These are phyloP conservation scores for Globisporangium megalacanthum DNA, from an alignment of 352 stramenopile species.

Conservation along the genomic window DNA sequence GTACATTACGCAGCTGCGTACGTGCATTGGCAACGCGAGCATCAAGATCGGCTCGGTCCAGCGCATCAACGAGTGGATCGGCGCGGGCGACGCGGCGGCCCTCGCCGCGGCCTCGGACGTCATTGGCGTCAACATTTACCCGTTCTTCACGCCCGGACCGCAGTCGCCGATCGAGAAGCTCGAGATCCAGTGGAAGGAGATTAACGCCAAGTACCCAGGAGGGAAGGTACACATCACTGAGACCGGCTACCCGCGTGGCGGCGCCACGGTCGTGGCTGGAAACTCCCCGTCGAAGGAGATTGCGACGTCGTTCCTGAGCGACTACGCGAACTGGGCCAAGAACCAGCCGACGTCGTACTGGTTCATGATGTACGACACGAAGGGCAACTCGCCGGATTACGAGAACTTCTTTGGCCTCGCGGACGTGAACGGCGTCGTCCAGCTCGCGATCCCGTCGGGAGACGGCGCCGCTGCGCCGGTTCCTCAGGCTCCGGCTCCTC, in stretches of 20 bases:
- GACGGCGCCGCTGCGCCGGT: conserved; percentile 6
- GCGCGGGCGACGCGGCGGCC: conserved; percentile 17
- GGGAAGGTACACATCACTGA: conserved; percentile 33
- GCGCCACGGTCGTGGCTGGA: conserved; percentile 7
- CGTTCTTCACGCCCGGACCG: conserved; percentile 32
- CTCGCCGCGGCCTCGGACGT: conserved; percentile 29
- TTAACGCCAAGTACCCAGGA: conserved; percentile 26
- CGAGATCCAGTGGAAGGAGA: conserved; percentile 24
- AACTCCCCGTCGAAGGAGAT: conserved; percentile 25
- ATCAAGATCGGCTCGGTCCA: conserved; percentile 56
- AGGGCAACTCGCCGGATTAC: conserved; percentile 24
- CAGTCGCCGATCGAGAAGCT: conserved; percentile 32
- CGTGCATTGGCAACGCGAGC: conserved; percentile 25
- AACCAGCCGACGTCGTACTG: conserved; percentile 25
- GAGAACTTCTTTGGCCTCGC: conserved; percentile 41
- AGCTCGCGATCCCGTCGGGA: conserved; percentile 22
- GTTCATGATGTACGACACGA: conserved; percentile 45
- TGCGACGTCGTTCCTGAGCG: conserved; percentile 22
- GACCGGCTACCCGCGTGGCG: conserved; percentile 34
- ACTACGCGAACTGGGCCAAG: conserved; percentile 24
- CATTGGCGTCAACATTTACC: conserved; percentile 42
- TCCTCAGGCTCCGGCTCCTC: neutral
- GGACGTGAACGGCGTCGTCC: conserved; percentile 18
- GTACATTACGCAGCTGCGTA: conserved; percentile 56
- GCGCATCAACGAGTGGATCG: conserved; percentile 33